Evolutionary conservation across 2,329 filamentous ascomycete species (phyloP).

Genomic region (Colletotrichum higginsianum): DNA sequence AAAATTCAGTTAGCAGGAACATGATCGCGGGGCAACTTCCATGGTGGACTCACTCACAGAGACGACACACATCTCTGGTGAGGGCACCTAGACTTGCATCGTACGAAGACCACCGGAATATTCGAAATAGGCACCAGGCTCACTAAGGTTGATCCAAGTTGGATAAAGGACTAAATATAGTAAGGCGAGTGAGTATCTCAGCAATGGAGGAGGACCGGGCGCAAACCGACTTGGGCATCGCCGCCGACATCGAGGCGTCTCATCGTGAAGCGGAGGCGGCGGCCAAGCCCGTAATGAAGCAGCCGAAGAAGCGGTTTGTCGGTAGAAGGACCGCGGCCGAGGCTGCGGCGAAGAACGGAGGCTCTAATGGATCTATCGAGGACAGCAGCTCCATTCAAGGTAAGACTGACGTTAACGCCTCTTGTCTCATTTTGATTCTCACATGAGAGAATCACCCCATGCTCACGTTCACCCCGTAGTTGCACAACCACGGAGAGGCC

Average conservation of each 20-base stretch:
- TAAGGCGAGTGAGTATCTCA: slow-evolving; percentile 1
- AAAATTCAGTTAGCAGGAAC: slow-evolving; percentile 38
- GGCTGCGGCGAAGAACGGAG: slow-evolving; percentile 60
- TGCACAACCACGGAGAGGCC: slow-evolving; percentile 78
- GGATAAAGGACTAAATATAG: neutral
- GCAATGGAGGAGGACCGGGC: slow-evolving; percentile 84
- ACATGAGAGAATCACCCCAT: neutral
- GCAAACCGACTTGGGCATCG: slow-evolving; percentile 78
- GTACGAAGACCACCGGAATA: neutral
- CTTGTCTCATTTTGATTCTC: neutral
- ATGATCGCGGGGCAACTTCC: slow-evolving; percentile 31
- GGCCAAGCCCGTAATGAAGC: slow-evolving; percentile 64
- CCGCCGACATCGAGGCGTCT: slow-evolving; percentile 72
- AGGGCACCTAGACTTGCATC: neutral
- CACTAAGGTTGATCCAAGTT: neutral
- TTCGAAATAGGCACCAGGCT: neutral
- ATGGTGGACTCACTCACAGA: slow-evolving; percentile 11
- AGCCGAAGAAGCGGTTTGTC: slow-evolving; percentile 94
- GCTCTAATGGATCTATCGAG: slow-evolving; percentile 58
- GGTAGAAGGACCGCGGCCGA: slow-evolving; percentile 81
- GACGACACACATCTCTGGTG: neutral
- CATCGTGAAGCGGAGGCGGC: slow-evolving; percentile 55
- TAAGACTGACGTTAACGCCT: slow-evolving; percentile 3
- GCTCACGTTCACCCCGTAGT: slow-evolving; percentile 62
- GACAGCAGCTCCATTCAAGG: slow-evolving; percentile 75